Conservation (phyloP, 2,329 filamentous ascomycete species). For the Coniochaeta ligniaria region DNA sequence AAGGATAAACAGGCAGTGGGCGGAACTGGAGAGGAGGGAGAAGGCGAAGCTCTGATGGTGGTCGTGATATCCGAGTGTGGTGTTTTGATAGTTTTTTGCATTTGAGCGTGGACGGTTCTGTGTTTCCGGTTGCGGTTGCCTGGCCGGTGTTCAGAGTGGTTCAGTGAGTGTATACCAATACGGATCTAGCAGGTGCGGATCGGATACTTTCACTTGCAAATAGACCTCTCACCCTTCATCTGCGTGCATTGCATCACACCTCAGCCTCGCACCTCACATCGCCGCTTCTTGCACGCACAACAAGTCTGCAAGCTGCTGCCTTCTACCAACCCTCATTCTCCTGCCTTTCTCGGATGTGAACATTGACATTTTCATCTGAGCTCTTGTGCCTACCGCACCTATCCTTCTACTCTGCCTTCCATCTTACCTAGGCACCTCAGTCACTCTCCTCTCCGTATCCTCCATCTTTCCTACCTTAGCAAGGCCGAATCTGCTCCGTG, state of each 20-base stretch:
- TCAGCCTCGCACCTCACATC: too few relatives aligned
- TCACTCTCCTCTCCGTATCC: too few relatives aligned
- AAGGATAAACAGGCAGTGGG: conserved; percentile 65
- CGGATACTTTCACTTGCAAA: too few relatives aligned
- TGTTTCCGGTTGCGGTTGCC: not conserved
- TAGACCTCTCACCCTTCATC: too few relatives aligned
- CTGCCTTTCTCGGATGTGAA: too few relatives aligned
- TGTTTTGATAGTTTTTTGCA: not conserved
- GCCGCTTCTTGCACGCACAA: too few relatives aligned
- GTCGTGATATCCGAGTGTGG: not conserved
- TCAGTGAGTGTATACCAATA: not conserved
- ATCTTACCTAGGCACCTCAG: not conserved
- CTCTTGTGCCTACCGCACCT: not conserved
- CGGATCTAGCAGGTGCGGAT: not conserved
- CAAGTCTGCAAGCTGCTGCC: too few relatives aligned
- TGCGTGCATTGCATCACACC: too few relatives aligned
- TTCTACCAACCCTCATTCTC: too few relatives aligned
- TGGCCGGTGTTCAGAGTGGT: not conserved
- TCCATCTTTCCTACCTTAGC: too few relatives aligned
- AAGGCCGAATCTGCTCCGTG: not conserved
- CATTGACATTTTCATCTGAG: too few relatives aligned
- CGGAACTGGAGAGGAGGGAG: conserved; percentile 43
- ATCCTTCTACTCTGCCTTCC: not conserved
- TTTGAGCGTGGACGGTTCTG: not conserved
- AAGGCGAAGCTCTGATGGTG: conserved; percentile 31